These are phyloP conservation scores for Eremothecium gossypii DNA, from an alignment of 1,139 yeast species.

Conservation along the genomic window DNA sequence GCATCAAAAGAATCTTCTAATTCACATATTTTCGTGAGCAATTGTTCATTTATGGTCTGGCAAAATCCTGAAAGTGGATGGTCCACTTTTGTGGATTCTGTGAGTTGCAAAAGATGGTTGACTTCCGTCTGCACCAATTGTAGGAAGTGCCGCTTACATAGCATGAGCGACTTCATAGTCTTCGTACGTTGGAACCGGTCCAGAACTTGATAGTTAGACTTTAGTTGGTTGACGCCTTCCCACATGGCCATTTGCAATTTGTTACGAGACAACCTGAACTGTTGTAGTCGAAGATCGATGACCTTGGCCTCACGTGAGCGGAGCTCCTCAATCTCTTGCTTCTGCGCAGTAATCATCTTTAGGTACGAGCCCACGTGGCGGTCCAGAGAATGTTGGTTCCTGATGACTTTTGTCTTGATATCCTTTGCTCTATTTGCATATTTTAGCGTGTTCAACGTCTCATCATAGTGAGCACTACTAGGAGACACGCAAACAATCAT, in stretches of 20 bases:
- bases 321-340: slow-evolving; percentile 64
- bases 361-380: slow-evolving; percentile 83
- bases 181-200: slow-evolving; percentile 42
- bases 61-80: slow-evolving; percentile 6
- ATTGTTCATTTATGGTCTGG: slow-evolving; percentile 17
- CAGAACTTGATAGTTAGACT: slow-evolving; percentile 35
- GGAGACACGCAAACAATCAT: slow-evolving; percentile 95
- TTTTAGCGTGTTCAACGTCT: slow-evolving; percentile 78
- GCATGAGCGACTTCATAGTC: slow-evolving; percentile 32
- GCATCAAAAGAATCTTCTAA: slow-evolving; percentile 45
- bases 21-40: slow-evolving; percentile 36
- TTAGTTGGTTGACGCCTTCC: slow-evolving; percentile 36
- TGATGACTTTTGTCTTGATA: slow-evolving; percentile 68
- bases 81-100: slow-evolving; percentile 5
- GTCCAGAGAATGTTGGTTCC: slow-evolving; percentile 70
- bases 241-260: slow-evolving; percentile 35
- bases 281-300: slow-evolving; percentile 32
- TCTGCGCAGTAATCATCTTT: slow-evolving; percentile 78
- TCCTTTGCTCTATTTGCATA: slow-evolving; percentile 89
- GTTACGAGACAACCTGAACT: slow-evolving; percentile 30
- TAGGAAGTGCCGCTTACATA: slow-evolving; percentile 52
- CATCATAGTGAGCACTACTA: slow-evolving; percentile 78
- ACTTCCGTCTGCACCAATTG: slow-evolving; percentile 37
- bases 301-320: slow-evolving; percentile 44
- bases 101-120: slow-evolving; percentile 23